Evolutionary conservation across 1,139 yeast genomes (phyloP), one percentile per base, ranked within the genome.

Genomic region (Sugiyamaella castrensis): DNA sequence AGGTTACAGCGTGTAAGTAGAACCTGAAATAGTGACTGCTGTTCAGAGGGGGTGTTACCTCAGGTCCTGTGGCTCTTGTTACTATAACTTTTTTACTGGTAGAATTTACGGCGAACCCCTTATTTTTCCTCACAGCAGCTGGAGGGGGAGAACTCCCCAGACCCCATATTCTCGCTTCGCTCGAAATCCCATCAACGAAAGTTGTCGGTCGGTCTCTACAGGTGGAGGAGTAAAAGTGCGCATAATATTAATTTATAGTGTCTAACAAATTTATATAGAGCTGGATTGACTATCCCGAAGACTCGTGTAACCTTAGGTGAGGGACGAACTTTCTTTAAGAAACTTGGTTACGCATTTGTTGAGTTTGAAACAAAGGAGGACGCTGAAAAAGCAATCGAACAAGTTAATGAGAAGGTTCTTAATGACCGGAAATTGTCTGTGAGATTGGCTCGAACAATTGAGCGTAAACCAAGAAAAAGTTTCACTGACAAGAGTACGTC

Each of bases 311-410:
- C 54, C n/a, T 37, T 49, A 29, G 45, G 40, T 28, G 47, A 47
- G 19, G 64, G 63, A 12, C 32, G 44, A 3, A 30, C 45, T 16
- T 49, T 50, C 45, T 51, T 43, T 45, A 41, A 53, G 55, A 77
- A 84, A 2, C 68, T 80, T 50, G 88, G 89, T 1, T 74, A 79
- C 54, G 89, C 85, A 0, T 84, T 81, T 64, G 86, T 78, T 27
- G 86, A 80, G 48, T 80, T 84, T 56, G 69, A 65, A n/a, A 62
- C 71, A 34, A 63, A 66, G 13, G 82, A 76, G 28, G 75, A 70
- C 51, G 84, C 84, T 2, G 70, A 69, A 32, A 65, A 66, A 26
- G 87, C 63, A 51, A 35, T 75, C 71, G 61, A 59, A 41, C 70
- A 73, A 56, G 71, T 76, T 63, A 71, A 76, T 55, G 83, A 77